Conservation (phyloP, 345 rosid species). For the Passiflora organensis region DNA sequence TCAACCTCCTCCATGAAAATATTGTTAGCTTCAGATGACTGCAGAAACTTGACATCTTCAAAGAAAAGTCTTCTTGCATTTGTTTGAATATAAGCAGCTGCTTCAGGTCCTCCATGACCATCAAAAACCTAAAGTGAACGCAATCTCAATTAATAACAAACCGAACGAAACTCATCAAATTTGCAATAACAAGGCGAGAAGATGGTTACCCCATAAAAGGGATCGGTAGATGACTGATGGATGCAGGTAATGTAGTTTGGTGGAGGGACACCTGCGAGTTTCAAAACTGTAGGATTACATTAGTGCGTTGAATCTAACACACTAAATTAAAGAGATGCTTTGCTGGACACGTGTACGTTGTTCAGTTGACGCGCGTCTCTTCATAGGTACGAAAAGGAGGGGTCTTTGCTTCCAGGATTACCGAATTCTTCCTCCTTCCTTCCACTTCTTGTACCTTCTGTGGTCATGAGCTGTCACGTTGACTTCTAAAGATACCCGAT, state of each 20-base stretch:
- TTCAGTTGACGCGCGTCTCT: conserved; percentile 27
- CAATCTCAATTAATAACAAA: too few relatives aligned
- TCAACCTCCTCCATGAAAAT: conserved; percentile 45
- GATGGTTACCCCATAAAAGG: too few relatives aligned
- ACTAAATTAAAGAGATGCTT: conserved; percentile 2
- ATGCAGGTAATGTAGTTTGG: too few relatives aligned
- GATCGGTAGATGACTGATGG: too few relatives aligned
- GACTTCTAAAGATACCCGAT: neutral
- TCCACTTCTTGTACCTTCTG: neutral
- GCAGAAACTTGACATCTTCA: conserved; percentile 63
- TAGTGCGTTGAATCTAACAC: conserved; percentile 16
- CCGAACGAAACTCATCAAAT: too few relatives aligned
- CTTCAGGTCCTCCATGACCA: conserved; percentile 94
- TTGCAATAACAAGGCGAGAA: too few relatives aligned
- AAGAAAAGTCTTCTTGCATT: conserved; percentile 46
- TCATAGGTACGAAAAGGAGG: neutral
- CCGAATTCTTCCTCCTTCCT: conserved; percentile 19
- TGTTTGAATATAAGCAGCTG: conserved; percentile 51
- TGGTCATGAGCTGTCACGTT: conserved; percentile 12
- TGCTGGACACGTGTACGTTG: conserved; percentile 32
- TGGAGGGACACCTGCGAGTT: too few relatives aligned
- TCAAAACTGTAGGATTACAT: too few relatives aligned
- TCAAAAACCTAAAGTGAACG: conserved; percentile 51
- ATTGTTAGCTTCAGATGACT: conserved; percentile 39
- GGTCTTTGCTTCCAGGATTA: conserved; percentile 4